Percentiles rank a stretch among this genome's conserved stretches.
phyloP scores from a whole-genome alignment of 2,329 filamentous ascomycete species.

The Calonectria naviculata region DNA sequence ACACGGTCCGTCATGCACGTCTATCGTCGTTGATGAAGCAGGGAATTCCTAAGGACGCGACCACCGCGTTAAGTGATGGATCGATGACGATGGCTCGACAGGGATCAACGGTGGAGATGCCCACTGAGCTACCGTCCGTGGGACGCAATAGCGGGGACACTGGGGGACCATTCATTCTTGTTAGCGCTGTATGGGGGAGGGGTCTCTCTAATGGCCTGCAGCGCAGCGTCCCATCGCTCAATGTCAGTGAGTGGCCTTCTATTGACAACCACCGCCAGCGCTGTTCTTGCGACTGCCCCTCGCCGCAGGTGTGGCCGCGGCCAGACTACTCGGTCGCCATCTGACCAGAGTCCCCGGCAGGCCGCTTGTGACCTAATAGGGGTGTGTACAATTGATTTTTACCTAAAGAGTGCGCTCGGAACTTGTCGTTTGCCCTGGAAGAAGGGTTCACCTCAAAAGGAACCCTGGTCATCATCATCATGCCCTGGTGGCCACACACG shows the following conservation, averaged over 20 bases:
- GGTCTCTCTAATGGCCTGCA: conserved; percentile 12
- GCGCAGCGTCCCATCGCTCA: not conserved
- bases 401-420: not conserved
- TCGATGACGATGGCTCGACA: conserved; percentile 26
- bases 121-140: not conserved
- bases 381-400: not conserved
- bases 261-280: not conserved
- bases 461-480: conserved; percentile 4
- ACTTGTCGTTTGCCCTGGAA: not conserved
- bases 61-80: conserved; percentile 25
- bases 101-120: conserved; percentile 18
- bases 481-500: not conserved
- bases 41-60: conserved; percentile 6
- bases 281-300: not conserved
- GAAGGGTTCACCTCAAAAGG: conserved; percentile 4
- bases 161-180: not conserved
- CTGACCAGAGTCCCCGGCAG: not conserved
- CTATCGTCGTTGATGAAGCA: not conserved
- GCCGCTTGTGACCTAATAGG: not conserved
- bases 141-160: conserved; percentile 17
- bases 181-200: conserved; percentile 13
- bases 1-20: not conserved
- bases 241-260: not conserved
- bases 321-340: not conserved
- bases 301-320: not conserved